A percentile compares a stretch with the other conserved stretches of the same genome.
phyloP scores from a whole-genome alignment of 1,284 basidiomycete species.

The Meira nashicola region DNA sequence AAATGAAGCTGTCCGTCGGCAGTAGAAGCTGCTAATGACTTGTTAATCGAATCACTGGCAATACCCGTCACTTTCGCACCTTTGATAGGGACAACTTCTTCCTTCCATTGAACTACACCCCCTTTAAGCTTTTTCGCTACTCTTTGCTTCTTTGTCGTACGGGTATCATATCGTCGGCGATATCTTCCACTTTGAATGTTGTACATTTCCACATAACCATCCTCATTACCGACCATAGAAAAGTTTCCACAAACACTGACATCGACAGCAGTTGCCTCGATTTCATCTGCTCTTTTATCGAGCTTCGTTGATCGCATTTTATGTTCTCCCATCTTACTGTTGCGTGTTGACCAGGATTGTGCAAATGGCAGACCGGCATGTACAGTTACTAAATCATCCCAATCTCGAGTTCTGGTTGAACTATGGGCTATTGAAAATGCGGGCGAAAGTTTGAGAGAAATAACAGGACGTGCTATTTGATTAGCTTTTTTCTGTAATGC shows the following conservation, averaged over 20 bases:
- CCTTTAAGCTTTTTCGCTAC: slow-evolving; percentile 20
- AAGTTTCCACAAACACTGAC: slow-evolving; percentile 96
- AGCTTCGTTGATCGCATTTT: slow-evolving; percentile 14
- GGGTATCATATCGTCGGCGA: slow-evolving; percentile 59
- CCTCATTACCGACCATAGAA: slow-evolving; percentile 62
- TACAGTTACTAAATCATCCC: slow-evolving; percentile 91
- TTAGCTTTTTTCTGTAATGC: slow-evolving; percentile 69
- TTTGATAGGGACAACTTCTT: slow-evolving; percentile 14
- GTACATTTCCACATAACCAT: slow-evolving; percentile 45
- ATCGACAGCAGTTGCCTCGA: slow-evolving; percentile 46
- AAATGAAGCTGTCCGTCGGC: slow-evolving; percentile 79
- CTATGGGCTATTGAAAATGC: slow-evolving; percentile 75
- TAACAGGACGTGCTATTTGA: slow-evolving; percentile 70
- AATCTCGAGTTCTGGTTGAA: slow-evolving; percentile 78
- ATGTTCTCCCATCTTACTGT: slow-evolving; percentile 36
- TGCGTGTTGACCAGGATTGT: slow-evolving; percentile 43
- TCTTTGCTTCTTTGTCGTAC: slow-evolving; percentile 17
- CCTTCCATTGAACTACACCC: slow-evolving; percentile 20
- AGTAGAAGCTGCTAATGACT: slow-evolving; percentile 73
- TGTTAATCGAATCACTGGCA: slow-evolving; percentile 79
- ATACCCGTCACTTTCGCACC: slow-evolving; percentile 63
- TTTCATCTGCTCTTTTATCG: not conserved
- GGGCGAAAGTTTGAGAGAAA: slow-evolving; percentile 59
- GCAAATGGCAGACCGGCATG: slow-evolving; percentile 62
- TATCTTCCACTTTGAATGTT: slow-evolving; percentile 75